Percentiles rank a stretch among this genome's conserved stretches.
Conservation (phyloP, 2,329 filamentous ascomycete genomes). For the Pezicula rhizophila region DNA sequence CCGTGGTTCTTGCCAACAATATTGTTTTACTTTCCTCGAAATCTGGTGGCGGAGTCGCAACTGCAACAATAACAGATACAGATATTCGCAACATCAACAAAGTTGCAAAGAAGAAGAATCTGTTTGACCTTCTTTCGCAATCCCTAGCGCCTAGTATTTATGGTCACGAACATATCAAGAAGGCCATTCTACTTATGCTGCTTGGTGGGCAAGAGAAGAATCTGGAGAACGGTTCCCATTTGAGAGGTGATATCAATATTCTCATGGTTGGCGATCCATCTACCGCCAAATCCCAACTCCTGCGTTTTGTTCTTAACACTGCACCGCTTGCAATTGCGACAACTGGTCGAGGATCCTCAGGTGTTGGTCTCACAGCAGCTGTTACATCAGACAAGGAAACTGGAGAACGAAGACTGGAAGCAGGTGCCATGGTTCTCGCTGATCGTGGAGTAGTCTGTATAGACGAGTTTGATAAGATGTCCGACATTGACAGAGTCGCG, state of each 20-base stretch:
- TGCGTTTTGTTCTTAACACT: conserved; percentile 95
- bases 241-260: conserved; percentile 98
- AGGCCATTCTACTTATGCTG: conserved; percentile 91
- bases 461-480: conserved; percentile 99
- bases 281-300: conserved; percentile 95
- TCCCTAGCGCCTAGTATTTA: conserved; percentile 95
- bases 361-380: conserved; percentile 93
- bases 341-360: conserved; percentile 91
- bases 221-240: conserved; percentile 91
- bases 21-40: conserved; percentile 92
- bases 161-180: conserved; percentile 96
- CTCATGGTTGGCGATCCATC: conserved; percentile 98
- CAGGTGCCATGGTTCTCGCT: conserved; percentile 96
- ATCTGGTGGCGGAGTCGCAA: conserved; percentile 87
- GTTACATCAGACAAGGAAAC: conserved; percentile 97
- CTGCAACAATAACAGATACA: conserved; percentile 87
- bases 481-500: conserved; percentile 91
- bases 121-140: conserved; percentile 88
- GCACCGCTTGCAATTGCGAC: conserved; percentile 95
- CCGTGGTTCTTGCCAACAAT: conserved; percentile 88
- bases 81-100: conserved; percentile 99
- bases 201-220: conserved; percentile 98
- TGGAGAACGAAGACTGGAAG: conserved; percentile 87
- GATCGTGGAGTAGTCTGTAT: conserved; percentile 98
- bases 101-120: conserved; percentile 85